These are phyloP conservation scores for Diaporthe citrichinensis DNA, from an alignment of 2,329 filamentous ascomycete genomes.

Conservation along the genomic window DNA sequence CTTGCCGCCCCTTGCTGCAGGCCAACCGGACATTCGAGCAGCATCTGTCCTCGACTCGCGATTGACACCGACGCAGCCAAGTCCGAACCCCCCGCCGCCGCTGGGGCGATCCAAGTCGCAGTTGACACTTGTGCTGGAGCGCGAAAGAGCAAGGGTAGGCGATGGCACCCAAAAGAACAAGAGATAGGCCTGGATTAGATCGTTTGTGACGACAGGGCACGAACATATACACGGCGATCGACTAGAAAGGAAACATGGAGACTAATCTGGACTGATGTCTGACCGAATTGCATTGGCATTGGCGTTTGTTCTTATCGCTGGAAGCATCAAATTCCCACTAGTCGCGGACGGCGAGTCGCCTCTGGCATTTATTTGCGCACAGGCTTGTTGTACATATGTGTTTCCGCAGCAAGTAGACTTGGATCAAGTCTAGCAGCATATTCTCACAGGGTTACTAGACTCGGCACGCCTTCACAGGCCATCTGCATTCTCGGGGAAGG, in stretches of 20 bases:
- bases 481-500: background rate
- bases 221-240: background rate
- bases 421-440: background rate
- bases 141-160: conserved; percentile 59
- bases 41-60: conserved; percentile 53
- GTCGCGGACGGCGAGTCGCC: background rate
- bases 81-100: conserved; percentile 59
- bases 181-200: background rate
- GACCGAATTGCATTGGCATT: conserved; percentile 4
- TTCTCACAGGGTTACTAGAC: conserved; percentile 2
- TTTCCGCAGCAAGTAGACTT: background rate
- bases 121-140: conserved; percentile 69
- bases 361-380: background rate
- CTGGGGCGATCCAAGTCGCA: conserved; percentile 74
- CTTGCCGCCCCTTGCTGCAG: conserved; percentile 39
- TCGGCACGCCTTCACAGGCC: conserved; percentile 16
- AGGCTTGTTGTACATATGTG: background rate
- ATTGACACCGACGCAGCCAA: conserved; percentile 66
- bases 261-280: background rate
- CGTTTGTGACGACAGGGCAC: background rate
- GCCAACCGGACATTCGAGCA: conserved; percentile 45
- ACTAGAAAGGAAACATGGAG: background rate
- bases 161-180: conserved; percentile 40
- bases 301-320: conserved; percentile 3
- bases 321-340: background rate